Conservation (phyloP, 2,329 filamentous ascomycete species). For the Mariannaea elegans region DNA sequence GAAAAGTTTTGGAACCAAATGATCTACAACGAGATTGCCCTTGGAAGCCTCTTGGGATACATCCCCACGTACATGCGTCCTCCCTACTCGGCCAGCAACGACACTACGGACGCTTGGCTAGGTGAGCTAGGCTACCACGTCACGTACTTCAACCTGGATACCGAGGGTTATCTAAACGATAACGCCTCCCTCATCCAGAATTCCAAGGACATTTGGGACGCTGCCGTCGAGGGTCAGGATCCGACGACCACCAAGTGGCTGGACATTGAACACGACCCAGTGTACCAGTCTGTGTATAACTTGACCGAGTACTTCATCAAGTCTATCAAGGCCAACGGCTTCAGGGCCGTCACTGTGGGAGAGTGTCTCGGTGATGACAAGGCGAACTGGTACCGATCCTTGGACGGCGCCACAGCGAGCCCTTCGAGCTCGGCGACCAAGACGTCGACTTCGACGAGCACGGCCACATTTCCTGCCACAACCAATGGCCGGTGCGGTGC, state of each 20-base stretch:
- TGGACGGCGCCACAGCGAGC: conserved; percentile 24
- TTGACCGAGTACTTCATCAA: conserved; percentile 54
- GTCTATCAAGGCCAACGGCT: conserved; percentile 51
- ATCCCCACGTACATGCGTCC: conserved; percentile 56
- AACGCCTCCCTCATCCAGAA: conserved; percentile 56
- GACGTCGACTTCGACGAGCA: conserved; percentile 6
- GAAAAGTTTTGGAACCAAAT: conserved; percentile 51
- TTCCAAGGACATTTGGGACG: conserved; percentile 52
- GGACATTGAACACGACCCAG: conserved; percentile 62
- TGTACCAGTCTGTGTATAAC: conserved; percentile 55
- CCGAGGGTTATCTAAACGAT: conserved; percentile 66
- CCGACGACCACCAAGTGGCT: conserved; percentile 51
- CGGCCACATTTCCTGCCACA: conserved; percentile 7
- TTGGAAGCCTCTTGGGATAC: conserved; percentile 51
- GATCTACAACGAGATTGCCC: conserved; percentile 53
- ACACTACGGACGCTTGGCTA: conserved; percentile 49
- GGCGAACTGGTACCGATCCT: conserved; percentile 60
- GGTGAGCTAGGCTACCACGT: conserved; percentile 63
- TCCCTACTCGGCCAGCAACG: conserved; percentile 57
- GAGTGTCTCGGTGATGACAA: conserved; percentile 63
- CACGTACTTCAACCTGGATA: conserved; percentile 69
- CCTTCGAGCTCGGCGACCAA: conserved; percentile 2
- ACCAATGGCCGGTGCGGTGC: conserved; percentile 41
- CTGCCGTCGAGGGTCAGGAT: conserved; percentile 46
- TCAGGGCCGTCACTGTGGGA: conserved; percentile 55